Evolutionary conservation across 805 yeast genomes (phyloP), one percentile per base, ranked within the genome.

Genomic region (Saccharomycopsis sp.): DNA sequence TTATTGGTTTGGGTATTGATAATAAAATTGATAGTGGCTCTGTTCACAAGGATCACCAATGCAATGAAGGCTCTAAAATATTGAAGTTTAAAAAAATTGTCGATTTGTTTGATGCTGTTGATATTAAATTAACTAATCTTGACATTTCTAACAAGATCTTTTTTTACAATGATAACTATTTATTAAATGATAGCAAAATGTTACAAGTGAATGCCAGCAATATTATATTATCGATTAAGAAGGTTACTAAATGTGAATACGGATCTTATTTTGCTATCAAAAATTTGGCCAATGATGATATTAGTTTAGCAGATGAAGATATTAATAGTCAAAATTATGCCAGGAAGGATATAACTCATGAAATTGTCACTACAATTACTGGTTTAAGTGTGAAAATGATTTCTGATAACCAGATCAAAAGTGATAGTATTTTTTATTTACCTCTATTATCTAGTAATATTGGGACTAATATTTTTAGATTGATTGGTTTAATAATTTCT

Each of bases 361-460:
- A 40, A 18, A 31, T 40, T 21, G 17, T 40, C 27, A 19, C 33
- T 5, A 32, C 40, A n/a, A 21, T 40, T 6, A 31, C 36, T 3
- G 39, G 44, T 3, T n/a, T 40, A 8, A 21, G 18, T 17, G 19
- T 30, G 15, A 30, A 21, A 13, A 10, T 31, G 21, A 5, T 31
- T 1, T n/a, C 10, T 18, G 36, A 34, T 20, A 14, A 13, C 21
- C 14, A 31, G 20, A 9, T 21, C 13, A n/a, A n/a, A n/a, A n/a
- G n/a, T n/a, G 21, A 29, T 14, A 21, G 36, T 12, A 14, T 41
- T 3, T 4, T 33, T 20, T 33, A 37, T n/a, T 6, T 41, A 4
- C 44, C 44, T 20, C 31, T 36, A 27, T n/a, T 25, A 12, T 30
- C 44, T 4, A 25, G 19, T 21, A 41, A 18, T 19, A 31, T 34